Evolutionary conservation across 371 early-diverging fungal species (phyloP).

Genomic region (Circinella minor): DNA sequence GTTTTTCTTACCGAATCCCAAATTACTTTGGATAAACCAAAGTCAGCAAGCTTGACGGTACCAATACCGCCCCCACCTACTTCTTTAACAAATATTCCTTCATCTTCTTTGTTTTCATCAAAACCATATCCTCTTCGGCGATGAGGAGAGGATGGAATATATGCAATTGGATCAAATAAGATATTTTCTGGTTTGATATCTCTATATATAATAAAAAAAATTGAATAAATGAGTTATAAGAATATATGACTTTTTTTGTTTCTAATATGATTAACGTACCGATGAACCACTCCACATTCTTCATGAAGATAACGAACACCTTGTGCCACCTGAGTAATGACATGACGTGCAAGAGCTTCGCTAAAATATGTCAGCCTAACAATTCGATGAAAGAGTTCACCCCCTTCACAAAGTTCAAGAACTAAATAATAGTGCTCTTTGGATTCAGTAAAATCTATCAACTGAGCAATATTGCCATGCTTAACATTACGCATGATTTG

Average conservation of each 20-base stretch:
- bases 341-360: slow-evolving; percentile 78
- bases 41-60: slow-evolving; percentile 84
- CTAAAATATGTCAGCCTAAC: slow-evolving; percentile 81
- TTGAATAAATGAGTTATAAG: too few species aligned
- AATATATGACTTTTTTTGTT: too few species aligned
- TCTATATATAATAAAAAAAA: slow-evolving; percentile 23
- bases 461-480: slow-evolving; percentile 79
- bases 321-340: slow-evolving; percentile 88
- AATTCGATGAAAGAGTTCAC: slow-evolving; percentile 87
- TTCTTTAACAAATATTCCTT: slow-evolving; percentile 73
- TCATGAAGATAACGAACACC: slow-evolving; percentile 90
- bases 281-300: slow-evolving; percentile 86
- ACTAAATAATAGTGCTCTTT: slow-evolving; percentile 78
- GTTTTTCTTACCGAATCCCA: slow-evolving; percentile 58
- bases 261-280: slow-evolving; percentile 32
- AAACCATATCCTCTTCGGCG: slow-evolving; percentile 31
- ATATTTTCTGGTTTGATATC: slow-evolving; percentile 98
- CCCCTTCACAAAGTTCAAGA: slow-evolving; percentile 84
- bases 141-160: slow-evolving; percentile 48
- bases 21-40: slow-evolving; percentile 83
- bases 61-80: slow-evolving; percentile 86
- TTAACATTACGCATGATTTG: slow-evolving; percentile 84
- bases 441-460: slow-evolving; percentile 68
- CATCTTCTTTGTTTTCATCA: slow-evolving; percentile 70
- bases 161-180: slow-evolving; percentile 77